A percentile compares a stretch with the other conserved stretches of the same genome.
These are phyloP conservation scores for Pestalotiopsis sp. DNA, from an alignment of 2,329 filamentous ascomycete species.

Conservation along the genomic window DNA sequence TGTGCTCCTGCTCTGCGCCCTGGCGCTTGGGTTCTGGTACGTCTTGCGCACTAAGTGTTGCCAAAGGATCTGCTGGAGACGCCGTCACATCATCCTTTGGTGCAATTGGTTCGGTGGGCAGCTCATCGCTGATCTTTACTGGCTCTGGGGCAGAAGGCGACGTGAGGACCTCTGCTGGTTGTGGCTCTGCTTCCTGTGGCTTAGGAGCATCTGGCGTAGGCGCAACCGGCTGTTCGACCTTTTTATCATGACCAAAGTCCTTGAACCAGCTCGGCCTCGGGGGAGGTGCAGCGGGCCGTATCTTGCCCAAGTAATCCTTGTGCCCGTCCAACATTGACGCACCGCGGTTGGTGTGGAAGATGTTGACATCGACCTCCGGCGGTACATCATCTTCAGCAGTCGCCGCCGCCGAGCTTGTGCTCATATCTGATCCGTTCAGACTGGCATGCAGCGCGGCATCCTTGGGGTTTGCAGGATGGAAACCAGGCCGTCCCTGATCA, in stretches of 20 bases:
- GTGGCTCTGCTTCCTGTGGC: background rate
- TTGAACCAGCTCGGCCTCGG: slow-evolving; percentile 35
- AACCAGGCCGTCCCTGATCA: background rate
- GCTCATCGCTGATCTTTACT: no score
- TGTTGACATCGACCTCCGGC: slow-evolving; percentile 44
- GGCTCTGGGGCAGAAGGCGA: background rate
- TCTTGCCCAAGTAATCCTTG: slow-evolving; percentile 21
- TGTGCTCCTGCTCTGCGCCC: slow-evolving; percentile 24
- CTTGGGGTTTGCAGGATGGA: background rate
- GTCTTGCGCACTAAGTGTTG: background rate
- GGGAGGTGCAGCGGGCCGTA: slow-evolving; percentile 21
- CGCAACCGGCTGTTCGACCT: background rate
- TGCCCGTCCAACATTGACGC: slow-evolving; percentile 44
- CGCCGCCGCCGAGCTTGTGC: background rate
- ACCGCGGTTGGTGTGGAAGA: slow-evolving; percentile 50
- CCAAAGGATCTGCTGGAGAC: background rate
- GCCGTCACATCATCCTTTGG: background rate
- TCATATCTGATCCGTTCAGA: background rate
- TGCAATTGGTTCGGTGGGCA: background rate
- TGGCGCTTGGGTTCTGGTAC: slow-evolving; percentile 3
- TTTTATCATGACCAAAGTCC: slow-evolving; percentile 33
- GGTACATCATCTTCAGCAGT: slow-evolving; percentile 35
- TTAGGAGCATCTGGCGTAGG: background rate
- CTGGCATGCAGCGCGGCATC: background rate
- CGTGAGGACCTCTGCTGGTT: background rate